Percentiles rank a stretch among this genome's conserved stretches.
phyloP scores from a whole-genome alignment of 345 rosid species.

The Eucalyptus albens region DNA sequence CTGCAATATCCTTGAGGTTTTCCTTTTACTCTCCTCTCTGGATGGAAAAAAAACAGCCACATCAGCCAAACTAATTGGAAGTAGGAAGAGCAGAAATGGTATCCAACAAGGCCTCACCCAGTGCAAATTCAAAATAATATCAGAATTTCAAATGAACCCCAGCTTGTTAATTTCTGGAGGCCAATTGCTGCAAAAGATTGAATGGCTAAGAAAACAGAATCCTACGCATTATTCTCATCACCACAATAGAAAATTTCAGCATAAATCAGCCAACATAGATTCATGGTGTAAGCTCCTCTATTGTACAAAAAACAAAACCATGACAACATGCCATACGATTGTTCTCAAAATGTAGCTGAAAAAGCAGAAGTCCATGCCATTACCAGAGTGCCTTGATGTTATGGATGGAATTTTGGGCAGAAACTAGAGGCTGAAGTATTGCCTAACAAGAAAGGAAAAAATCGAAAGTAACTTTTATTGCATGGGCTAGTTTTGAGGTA shows the following conservation, averaged over 20 bases:
- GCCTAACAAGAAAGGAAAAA: neutral
- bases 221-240: neutral
- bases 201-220: neutral
- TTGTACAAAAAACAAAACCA: neutral
- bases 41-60: neutral
- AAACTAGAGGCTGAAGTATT: neutral
- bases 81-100: neutral
- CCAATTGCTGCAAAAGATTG: no score
- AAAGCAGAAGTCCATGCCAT: neutral
- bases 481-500: neutral
- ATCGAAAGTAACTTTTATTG: neutral
- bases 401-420: neutral
- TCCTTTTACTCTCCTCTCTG: slow-evolving; percentile 77
- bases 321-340: neutral
- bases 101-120: slow-evolving; percentile 29
- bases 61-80: neutral
- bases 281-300: neutral
- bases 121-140: slow-evolving; percentile 40
- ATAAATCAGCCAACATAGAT: neutral
- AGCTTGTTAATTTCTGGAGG: no score
- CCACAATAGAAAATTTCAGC: neutral
- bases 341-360: neutral
- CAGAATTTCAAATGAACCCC: no score
- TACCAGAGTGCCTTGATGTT: neutral
- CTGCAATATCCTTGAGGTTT: slow-evolving; percentile 48